Percentiles rank a stretch among this genome's conserved stretches.
phyloP scores from a whole-genome alignment of 164 flowering plant genomes.

The Vitis labrusca region DNA sequence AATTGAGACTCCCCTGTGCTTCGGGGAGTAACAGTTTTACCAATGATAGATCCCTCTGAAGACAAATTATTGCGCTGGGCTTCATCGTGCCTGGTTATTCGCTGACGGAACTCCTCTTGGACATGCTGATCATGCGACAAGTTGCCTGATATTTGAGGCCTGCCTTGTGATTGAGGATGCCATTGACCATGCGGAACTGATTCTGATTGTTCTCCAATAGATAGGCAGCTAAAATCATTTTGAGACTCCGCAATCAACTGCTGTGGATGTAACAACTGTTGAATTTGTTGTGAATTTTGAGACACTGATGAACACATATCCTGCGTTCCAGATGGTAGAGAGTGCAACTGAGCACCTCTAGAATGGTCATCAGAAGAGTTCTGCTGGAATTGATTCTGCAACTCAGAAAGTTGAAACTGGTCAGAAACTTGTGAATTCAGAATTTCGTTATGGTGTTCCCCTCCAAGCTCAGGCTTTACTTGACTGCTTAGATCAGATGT shows the following conservation, averaged over 20 bases:
- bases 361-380: slow-evolving; percentile 40
- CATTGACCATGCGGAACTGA: slow-evolving; percentile 47
- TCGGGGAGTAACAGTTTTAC: slow-evolving; percentile 38
- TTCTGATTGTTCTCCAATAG: slow-evolving; percentile 56
- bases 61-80: slow-evolving; percentile 69
- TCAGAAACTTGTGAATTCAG: slow-evolving; percentile 51
- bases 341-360: slow-evolving; percentile 33
- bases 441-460: slow-evolving; percentile 45
- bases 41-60: slow-evolving; percentile 49
- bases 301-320: slow-evolving; percentile 38
- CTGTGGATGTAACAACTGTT: slow-evolving; percentile 46
- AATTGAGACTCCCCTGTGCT: slow-evolving; percentile 28
- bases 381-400: slow-evolving; percentile 63
- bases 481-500: slow-evolving; percentile 47
- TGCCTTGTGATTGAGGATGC: slow-evolving; percentile 51
- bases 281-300: slow-evolving; percentile 59
- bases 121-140: slow-evolving; percentile 55
- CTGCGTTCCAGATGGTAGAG: slow-evolving; percentile 40
- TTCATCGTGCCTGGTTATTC: slow-evolving; percentile 61
- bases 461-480: slow-evolving; percentile 51
- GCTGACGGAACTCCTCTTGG: slow-evolving; percentile 65
- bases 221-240: slow-evolving; percentile 38
- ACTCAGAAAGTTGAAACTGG: slow-evolving; percentile 56
- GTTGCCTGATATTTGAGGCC: slow-evolving; percentile 29
- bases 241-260: slow-evolving; percentile 47